These are phyloP conservation scores for Colletotrichum neosansevieriae DNA, from an alignment of 2,329 filamentous ascomycete genomes.

Conservation along the genomic window DNA sequence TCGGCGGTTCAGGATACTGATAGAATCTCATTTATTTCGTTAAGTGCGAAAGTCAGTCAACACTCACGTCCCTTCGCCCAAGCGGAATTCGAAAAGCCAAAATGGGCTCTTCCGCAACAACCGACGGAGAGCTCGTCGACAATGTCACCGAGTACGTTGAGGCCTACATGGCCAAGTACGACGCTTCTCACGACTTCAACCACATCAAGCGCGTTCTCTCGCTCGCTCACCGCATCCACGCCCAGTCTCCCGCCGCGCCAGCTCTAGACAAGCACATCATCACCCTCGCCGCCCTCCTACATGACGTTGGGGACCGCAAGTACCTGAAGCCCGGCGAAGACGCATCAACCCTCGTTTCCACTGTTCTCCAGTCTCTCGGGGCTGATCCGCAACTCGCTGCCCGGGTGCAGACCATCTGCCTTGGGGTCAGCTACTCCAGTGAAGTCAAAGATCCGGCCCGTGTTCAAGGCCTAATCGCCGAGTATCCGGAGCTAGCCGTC, in stretches of 20 bases:
- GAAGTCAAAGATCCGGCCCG: conserved; percentile 75
- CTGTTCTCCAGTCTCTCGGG: conserved; percentile 68
- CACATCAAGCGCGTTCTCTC: conserved; percentile 85
- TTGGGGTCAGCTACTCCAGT: conserved; percentile 81
- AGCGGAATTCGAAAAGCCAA: neutral
- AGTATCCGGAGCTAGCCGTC: conserved; percentile 80
- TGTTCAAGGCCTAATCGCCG: conserved; percentile 71
- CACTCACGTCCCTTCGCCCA: neutral
- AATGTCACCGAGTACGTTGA: conserved; percentile 72
- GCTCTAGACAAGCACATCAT: conserved; percentile 66
- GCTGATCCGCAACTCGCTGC: conserved; percentile 69
- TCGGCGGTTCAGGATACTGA: neutral
- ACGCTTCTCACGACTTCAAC: conserved; percentile 88
- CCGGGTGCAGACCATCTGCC: conserved; percentile 78
- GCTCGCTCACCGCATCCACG: conserved; percentile 74
- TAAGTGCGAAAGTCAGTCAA: neutral
- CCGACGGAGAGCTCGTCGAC: conserved; percentile 62
- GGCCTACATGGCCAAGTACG: conserved; percentile 81
- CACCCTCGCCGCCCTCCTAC: conserved; percentile 79
- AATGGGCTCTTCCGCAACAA: conserved; percentile 16
- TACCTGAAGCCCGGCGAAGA: conserved; percentile 73
- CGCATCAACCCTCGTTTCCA: conserved; percentile 65
- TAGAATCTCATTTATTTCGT: neutral
- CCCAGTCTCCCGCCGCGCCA: conserved; percentile 42
- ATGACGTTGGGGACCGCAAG: conserved; percentile 91